phyloP scores from a whole-genome alignment of 1,284 basidiomycete genomes.

The Phaffia rhodozyma region DNA sequence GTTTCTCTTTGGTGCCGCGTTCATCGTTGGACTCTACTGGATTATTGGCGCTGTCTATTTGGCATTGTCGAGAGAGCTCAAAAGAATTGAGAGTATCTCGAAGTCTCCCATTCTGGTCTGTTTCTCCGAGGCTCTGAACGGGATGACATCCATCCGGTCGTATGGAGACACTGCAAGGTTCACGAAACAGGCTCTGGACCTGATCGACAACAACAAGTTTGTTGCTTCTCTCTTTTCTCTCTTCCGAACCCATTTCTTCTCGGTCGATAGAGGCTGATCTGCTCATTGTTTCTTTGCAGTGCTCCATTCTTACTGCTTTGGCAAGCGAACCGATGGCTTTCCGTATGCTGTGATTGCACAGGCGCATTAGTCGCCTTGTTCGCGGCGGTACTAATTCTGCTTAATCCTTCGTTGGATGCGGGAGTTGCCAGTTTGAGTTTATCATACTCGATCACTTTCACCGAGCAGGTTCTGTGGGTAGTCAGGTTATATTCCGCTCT shows the following conservation, averaged over 20 bases:
- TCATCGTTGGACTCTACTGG: slow-evolving; percentile 37
- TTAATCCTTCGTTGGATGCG: slow-evolving; percentile 32
- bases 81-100: slow-evolving; percentile 43
- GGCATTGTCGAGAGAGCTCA: slow-evolving; percentile 41
- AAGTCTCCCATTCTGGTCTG: slow-evolving; percentile 46
- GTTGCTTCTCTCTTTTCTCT: slow-evolving; percentile 27
- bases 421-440: slow-evolving; percentile 23
- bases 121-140: slow-evolving; percentile 37
- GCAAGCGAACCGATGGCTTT: slow-evolving; percentile 38
- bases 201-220: slow-evolving; percentile 39
- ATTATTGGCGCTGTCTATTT: slow-evolving; percentile 38
- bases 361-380: slow-evolving; percentile 39
- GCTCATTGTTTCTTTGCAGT: slow-evolving; percentile 9
- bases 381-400: slow-evolving; percentile 37
- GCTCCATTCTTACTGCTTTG: slow-evolving; percentile 35
- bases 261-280: slow-evolving; percentile 17
- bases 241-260: slow-evolving; percentile 19
- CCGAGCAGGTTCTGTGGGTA: slow-evolving; percentile 39
- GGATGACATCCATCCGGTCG: slow-evolving; percentile 41
- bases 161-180: slow-evolving; percentile 41
- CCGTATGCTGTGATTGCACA: slow-evolving; percentile 37
- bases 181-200: slow-evolving; percentile 34
- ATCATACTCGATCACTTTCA: slow-evolving; percentile 33
- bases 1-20: slow-evolving; percentile 35
- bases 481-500: slow-evolving; percentile 33